phyloP scores from a whole-genome alignment of 1,284 basidiomycete species.

The Cryptococcus sp. region DNA sequence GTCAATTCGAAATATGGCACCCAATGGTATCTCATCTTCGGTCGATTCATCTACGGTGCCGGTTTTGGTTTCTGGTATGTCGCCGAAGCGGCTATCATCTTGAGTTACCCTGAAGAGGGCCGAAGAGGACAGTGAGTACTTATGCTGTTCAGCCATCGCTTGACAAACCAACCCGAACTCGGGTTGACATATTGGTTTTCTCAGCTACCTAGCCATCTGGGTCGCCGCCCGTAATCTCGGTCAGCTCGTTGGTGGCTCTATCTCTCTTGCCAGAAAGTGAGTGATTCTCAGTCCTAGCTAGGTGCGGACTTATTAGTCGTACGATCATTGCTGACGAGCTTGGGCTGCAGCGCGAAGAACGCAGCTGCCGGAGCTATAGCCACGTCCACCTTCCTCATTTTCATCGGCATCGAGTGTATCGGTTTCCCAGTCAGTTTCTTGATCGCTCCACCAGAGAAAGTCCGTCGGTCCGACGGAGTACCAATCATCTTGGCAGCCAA shows the following conservation, averaged over 20 bases:
- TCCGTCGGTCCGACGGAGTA: conserved; percentile 32
- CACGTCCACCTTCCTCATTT: conserved; percentile 34
- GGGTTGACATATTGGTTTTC: too few species aligned
- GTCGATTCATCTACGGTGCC: conserved; percentile 15
- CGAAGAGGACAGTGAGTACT: conserved; percentile 5
- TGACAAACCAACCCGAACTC: too few species aligned
- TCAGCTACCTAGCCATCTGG: conserved; percentile 24
- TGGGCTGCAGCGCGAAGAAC: conserved; percentile 2
- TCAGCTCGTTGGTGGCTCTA: conserved; percentile 32
- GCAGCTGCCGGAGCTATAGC: conserved; percentile 24
- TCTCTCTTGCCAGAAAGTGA: conserved; percentile 31
- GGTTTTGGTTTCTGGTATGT: conserved; percentile 33
- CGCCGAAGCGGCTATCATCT: conserved; percentile 38
- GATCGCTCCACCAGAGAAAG: conserved; percentile 27
- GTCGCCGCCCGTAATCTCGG: conserved; percentile 30
- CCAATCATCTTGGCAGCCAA: conserved; percentile 12
- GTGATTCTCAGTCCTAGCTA: too few species aligned
- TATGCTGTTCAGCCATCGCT: too few species aligned
- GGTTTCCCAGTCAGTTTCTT: conserved; percentile 25
- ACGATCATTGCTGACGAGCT: too few species aligned
- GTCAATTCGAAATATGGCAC: too few species aligned
- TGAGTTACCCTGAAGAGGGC: conserved; percentile 32
- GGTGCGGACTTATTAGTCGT: too few species aligned
- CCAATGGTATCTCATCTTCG: too few species aligned
- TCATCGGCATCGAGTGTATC: conserved; percentile 30